phyloP scores from a whole-genome alignment of 495 filamentous ascomycete genomes.

The Astrothelium macrocarpum region DNA sequence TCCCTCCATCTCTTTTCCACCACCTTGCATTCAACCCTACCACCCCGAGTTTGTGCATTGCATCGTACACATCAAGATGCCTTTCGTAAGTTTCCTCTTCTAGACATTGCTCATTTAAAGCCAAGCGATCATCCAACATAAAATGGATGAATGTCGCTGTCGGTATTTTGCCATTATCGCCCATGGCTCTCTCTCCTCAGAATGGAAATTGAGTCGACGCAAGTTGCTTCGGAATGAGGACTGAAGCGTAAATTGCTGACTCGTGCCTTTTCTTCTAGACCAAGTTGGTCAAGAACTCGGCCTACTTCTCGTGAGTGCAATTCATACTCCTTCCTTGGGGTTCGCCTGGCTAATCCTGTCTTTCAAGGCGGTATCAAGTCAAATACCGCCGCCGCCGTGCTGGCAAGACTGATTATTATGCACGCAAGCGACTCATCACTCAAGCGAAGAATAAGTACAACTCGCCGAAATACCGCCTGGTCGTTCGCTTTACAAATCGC shows the following conservation, averaged over 20 bases:
- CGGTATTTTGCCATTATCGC: neutral
- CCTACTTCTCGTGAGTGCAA: constrained; percentile 86
- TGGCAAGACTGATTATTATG: constrained; percentile 99
- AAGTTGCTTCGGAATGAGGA: constrained; percentile 87
- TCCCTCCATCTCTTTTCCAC: neutral
- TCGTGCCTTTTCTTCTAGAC: constrained; percentile 62
- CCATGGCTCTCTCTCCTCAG: no score
- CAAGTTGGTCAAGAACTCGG: constrained; percentile 91
- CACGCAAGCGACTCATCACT: constrained; percentile 97
- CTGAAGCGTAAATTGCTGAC: constrained; percentile 99
- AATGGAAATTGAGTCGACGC: constrained; percentile 59
- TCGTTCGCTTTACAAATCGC: constrained; percentile 99
- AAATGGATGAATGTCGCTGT: neutral
- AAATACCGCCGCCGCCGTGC: constrained; percentile 96
- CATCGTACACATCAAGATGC: constrained; percentile 25
- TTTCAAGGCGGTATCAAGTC: constrained; percentile 85
- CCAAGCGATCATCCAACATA: neutral
- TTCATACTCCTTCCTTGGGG: constrained; percentile 13
- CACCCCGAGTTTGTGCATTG: neutral
- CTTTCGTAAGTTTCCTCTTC: constrained; percentile 34
- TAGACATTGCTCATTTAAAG: neutral
- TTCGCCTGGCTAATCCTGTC: constrained; percentile 8
- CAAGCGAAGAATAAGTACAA: constrained; percentile 99
- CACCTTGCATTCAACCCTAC: neutral
- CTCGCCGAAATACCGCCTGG: constrained; percentile 97